A percentile compares a stretch with the other conserved stretches of the same genome.
Conservation (phyloP, 225 moss, liverwort and hornwort species). For the Lunularia cruciata region DNA sequence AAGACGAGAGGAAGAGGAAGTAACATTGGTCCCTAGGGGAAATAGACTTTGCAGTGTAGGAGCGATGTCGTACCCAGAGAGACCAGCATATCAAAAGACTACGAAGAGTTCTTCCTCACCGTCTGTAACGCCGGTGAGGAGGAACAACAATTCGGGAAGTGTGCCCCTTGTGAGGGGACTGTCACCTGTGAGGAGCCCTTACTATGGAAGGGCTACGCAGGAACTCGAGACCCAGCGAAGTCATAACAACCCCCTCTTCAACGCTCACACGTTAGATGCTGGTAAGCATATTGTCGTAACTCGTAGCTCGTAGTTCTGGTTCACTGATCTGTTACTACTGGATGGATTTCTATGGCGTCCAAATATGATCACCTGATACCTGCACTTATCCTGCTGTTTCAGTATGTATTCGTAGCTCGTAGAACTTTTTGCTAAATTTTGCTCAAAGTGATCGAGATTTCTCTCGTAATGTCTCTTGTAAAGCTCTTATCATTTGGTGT, state of each 20-base stretch:
- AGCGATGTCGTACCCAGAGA: conserved; percentile 40
- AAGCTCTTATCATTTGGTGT: no score
- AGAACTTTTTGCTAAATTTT: no score
- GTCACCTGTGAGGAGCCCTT: conserved; percentile 35
- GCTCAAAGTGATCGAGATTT: no score
- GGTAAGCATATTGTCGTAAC: conserved; percentile 9
- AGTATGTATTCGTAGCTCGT: not conserved
- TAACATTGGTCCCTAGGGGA: not conserved
- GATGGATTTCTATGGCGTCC: no score
- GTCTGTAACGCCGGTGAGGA: conserved; percentile 16
- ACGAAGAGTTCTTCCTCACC: conserved; percentile 35
- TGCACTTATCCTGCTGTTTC: not conserved
- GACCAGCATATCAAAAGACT: conserved; percentile 39
- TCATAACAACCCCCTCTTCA: conserved; percentile 47
- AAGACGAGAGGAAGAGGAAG: not conserved
- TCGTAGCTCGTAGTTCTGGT: not conserved
- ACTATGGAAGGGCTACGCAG: conserved; percentile 30
- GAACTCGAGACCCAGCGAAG: conserved; percentile 33
- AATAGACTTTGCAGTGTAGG: no score
- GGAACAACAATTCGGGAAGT: conserved; percentile 21
- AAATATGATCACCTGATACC: no score
- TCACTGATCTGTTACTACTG: no score
- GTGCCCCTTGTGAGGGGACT: conserved; percentile 43
- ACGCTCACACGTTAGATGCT: conserved; percentile 24
- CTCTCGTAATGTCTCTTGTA: no score